Evolutionary conservation across 345 rosid genomes (phyloP).

Genomic region (Heritiera littoralis): DNA sequence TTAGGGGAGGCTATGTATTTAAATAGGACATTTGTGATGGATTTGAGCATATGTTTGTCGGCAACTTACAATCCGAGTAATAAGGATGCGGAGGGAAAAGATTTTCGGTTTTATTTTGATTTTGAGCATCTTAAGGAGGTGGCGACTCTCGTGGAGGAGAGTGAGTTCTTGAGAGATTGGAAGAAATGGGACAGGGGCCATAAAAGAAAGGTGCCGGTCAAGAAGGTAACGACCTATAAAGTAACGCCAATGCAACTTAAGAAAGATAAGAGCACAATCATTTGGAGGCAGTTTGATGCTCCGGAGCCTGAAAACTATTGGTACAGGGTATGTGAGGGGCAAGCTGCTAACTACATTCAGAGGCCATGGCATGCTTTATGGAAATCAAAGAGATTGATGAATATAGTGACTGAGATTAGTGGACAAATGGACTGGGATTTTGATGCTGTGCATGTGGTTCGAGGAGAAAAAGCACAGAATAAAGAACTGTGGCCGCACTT

Average conservation of each 20-base stretch:
- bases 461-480: slow-evolving; percentile 86
- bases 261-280: slow-evolving; percentile 73
- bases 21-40: slow-evolving; percentile 91
- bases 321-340: slow-evolving; percentile 94
- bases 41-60: slow-evolving; percentile 77
- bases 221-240: slow-evolving; percentile 70
- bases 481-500: slow-evolving; percentile 87
- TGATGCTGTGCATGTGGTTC: slow-evolving; percentile 80
- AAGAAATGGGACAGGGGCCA: slow-evolving; percentile 77
- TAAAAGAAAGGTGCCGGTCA: slow-evolving; percentile 68
- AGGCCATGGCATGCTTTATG: slow-evolving; percentile 89
- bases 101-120: slow-evolving; percentile 83
- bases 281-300: slow-evolving; percentile 90
- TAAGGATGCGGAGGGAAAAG: slow-evolving; percentile 84
- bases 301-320: slow-evolving; percentile 90
- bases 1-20: slow-evolving; percentile 93
- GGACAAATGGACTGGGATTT: slow-evolving; percentile 97
- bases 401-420: slow-evolving; percentile 76
- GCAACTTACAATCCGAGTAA: slow-evolving; percentile 60
- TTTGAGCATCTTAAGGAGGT: slow-evolving; percentile 87
- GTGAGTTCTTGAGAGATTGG: slow-evolving; percentile 78
- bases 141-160: slow-evolving; percentile 76
- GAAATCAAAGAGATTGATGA: slow-evolving; percentile 96
- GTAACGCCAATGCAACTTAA: slow-evolving; percentile 66
- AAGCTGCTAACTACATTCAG: slow-evolving; percentile 63